Evolutionary conservation across 2,329 filamentous ascomycete genomes (phyloP).

Genomic region (Monosporascus sp.): DNA sequence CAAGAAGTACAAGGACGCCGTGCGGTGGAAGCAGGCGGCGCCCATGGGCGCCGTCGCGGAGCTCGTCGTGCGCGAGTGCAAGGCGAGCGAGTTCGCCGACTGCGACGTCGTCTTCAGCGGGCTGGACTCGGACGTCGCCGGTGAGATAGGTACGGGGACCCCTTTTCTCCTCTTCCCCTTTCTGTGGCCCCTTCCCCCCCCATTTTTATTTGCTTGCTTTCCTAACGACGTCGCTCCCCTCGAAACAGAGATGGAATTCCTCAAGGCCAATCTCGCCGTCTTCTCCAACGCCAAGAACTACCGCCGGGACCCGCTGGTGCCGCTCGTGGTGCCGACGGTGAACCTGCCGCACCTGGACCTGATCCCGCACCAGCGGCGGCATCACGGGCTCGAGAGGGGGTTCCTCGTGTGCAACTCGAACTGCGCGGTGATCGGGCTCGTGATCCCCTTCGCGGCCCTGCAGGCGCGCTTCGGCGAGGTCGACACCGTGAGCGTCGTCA

Average conservation of each 20-base stretch:
- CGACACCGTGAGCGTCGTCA: slow-evolving; percentile 72
- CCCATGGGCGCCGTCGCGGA: slow-evolving; percentile 78
- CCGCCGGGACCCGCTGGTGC: slow-evolving; percentile 82
- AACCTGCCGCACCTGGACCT: slow-evolving; percentile 84
- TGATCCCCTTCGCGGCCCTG: slow-evolving; percentile 89
- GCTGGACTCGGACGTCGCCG: slow-evolving; percentile 86
- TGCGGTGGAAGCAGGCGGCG: slow-evolving; percentile 86
- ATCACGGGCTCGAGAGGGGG: slow-evolving; percentile 70
- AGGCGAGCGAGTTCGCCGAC: slow-evolving; percentile 73
- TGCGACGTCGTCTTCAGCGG: slow-evolving; percentile 94
- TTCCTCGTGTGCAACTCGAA: slow-evolving; percentile 98
- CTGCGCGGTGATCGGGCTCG: slow-evolving; percentile 93
- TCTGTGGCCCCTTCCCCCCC: not conserved
- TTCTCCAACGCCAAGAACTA: slow-evolving; percentile 99
- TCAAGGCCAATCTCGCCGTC: slow-evolving; percentile 80
- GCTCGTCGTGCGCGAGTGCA: slow-evolving; percentile 81
- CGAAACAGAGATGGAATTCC: slow-evolving; percentile 74
- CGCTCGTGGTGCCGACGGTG: slow-evolving; percentile 90
- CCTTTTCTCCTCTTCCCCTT: not conserved
- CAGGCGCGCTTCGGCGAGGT: slow-evolving; percentile 82
- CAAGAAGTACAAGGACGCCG: slow-evolving; percentile 92
- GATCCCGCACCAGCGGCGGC: slow-evolving; percentile 79
- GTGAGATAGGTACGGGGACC: slow-evolving; percentile 68
- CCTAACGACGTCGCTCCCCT: too few species aligned
- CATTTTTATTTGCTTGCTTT: too few species aligned